These are phyloP conservation scores for Apiotrichum gracile DNA, from an alignment of 1,284 basidiomycete species.

Conservation along the genomic window DNA sequence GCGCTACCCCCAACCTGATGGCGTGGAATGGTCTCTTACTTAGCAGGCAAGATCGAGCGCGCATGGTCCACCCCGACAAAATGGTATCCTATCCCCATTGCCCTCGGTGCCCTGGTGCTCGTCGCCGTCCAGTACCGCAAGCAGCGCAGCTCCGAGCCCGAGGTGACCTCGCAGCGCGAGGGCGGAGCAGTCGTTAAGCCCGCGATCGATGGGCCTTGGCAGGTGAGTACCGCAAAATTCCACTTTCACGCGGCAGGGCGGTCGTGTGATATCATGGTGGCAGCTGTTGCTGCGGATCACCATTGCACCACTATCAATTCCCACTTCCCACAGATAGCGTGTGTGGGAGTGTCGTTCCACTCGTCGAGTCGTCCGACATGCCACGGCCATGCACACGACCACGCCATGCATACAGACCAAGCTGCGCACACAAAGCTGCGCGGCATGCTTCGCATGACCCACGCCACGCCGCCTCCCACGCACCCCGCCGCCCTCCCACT, in stretches of 20 bases:
- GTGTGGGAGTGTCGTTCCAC: too few species aligned
- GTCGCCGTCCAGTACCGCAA: slow-evolving; percentile 67
- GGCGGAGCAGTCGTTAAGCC: slow-evolving; percentile 63
- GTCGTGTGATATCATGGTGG: too few species aligned
- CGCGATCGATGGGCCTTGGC: slow-evolving; percentile 76
- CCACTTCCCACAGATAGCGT: too few species aligned
- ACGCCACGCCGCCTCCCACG: not conserved
- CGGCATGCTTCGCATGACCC: too few species aligned
- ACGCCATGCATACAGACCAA: too few species aligned
- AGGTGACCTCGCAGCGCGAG: slow-evolving; percentile 49
- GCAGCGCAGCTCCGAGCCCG: slow-evolving; percentile 33
- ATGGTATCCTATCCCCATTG: slow-evolving; percentile 93
- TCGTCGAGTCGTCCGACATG: too few species aligned
- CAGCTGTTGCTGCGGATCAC: too few species aligned
- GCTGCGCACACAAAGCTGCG: too few species aligned
- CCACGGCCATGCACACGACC: too few species aligned
- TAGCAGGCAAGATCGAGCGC: slow-evolving; percentile 47
- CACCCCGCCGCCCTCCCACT: not conserved
- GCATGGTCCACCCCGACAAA: slow-evolving; percentile 89
- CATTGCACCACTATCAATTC: too few species aligned
- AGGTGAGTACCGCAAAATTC: slow-evolving; percentile 63
- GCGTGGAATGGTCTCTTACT: not conserved
- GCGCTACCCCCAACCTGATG: not conserved
- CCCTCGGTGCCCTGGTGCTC: slow-evolving; percentile 80
- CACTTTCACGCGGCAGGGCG: too few species aligned